Evolutionary conservation across 305 asterid genomes (phyloP), one percentile per base, ranked within the genome.

Genomic region (Plantago coronopus): DNA sequence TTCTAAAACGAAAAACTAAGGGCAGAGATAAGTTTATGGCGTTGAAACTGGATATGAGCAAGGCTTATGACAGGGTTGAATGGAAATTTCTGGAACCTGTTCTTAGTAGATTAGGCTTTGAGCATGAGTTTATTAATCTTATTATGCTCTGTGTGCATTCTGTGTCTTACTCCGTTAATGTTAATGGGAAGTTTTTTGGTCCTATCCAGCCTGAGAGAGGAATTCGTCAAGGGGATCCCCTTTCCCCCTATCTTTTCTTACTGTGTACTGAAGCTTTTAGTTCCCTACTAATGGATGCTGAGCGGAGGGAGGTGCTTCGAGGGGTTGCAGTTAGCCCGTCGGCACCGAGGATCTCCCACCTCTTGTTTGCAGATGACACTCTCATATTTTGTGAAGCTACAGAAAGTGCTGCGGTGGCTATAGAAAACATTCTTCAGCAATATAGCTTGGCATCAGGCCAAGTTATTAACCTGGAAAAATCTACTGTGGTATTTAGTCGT

Each of bases 221-320:
- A n/a, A n/a, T n/a, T n/a, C n/a, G n/a, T 0, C 62, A 57, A 40
- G 62, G 62, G 0, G 47, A 38, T 18, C 62, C 48, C 12, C 62
- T 57, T 0, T 56, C 1, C n/a, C 61, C 61, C 1, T 29, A 23
- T 12, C 46, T 31, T 4, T 56, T 56, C 61, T 31, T 56, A 21
- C 15, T 56, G 8, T 0, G 6, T 31, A 15, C 61, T 4, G 46
- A 56, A 20, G 46, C 10, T 2, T 5, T 56, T 10, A 12, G 3
- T 3, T 17, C 10, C 1, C 20, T 56, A 2, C 12, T 56, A 13
- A 9, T 9, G 0, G n/a, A 2, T 0, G 29, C 21, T 13, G 62
- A 18, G n/a, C 0, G 6, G 9, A 6, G 9, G 0, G 62, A 29
- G 6, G 4, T 7, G 1, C 9, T 37, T 0, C 49, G 18, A 11